Percentiles rank a stretch among this genome's conserved stretches.
Conservation (phyloP, 192 early-diverging fungal species). For the Ambispora gerdemannii region DNA sequence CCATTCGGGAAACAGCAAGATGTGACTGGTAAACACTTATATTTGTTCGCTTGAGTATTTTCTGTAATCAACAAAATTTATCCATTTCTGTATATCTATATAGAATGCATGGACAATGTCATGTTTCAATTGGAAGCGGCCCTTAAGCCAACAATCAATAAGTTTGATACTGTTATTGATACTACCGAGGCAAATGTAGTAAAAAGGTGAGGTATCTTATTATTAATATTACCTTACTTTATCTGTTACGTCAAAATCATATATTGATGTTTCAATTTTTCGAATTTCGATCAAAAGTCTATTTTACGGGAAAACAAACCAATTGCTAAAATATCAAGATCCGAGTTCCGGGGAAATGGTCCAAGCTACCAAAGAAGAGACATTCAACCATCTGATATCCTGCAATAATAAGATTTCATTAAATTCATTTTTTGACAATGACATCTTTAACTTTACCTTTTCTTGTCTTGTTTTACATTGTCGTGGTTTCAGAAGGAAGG, state of each 20-base stretch:
- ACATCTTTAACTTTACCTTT: not conserved
- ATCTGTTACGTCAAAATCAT: not conserved
- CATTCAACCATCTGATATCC: conserved; percentile 39
- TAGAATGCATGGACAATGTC: conserved; percentile 70
- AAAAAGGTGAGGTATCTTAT: conserved; percentile 29
- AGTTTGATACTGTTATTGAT: conserved; percentile 14
- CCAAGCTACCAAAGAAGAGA: conserved; percentile 41
- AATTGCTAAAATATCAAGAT: conserved; percentile 42
- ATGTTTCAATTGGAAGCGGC: conserved; percentile 62
- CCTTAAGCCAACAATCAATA: conserved; percentile 38
- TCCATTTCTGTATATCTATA: conserved; percentile 9
- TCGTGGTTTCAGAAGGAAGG: conserved; percentile 45
- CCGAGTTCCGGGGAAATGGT: conserved; percentile 33
- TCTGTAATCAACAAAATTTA: no score
- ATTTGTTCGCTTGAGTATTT: not conserved
- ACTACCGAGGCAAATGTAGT: conserved; percentile 23
- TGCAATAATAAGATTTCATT: no score
- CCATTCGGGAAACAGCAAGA: conserved; percentile 66
- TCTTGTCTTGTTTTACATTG: conserved; percentile 28
- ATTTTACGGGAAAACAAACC: conserved; percentile 53
- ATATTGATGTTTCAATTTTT: not conserved
- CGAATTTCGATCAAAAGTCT: conserved; percentile 23
- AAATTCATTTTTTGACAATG: not conserved
- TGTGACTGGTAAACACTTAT: conserved; percentile 49
- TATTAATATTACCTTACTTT: not conserved